phyloP scores from a whole-genome alignment of 2,329 filamentous ascomycete genomes.

The Fusarium veterinarium region DNA sequence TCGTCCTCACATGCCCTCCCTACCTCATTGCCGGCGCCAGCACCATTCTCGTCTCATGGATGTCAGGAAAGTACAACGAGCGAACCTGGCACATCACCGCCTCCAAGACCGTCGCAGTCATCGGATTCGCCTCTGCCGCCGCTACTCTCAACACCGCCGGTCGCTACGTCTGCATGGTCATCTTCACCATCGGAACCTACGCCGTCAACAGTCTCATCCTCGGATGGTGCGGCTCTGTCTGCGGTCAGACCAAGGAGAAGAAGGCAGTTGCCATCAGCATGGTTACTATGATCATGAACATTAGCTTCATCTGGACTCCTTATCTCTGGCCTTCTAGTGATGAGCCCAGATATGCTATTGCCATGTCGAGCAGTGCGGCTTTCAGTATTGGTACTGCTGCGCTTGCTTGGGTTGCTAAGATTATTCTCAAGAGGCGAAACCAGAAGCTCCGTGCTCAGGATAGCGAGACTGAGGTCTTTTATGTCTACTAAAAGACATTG shows the following conservation, averaged over 20 bases:
- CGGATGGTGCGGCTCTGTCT: constrained; percentile 56
- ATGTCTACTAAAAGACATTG: constrained; percentile 43
- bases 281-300: constrained; percentile 45
- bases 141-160: constrained; percentile 41
- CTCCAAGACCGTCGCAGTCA: constrained; percentile 55
- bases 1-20: constrained; percentile 54
- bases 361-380: constrained; percentile 39
- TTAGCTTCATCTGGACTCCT: constrained; percentile 45
- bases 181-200: constrained; percentile 54
- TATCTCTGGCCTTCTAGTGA: constrained; percentile 43
- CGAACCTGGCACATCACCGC: constrained; percentile 60
- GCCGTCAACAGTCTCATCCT: constrained; percentile 59
- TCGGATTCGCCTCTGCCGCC: constrained; percentile 39
- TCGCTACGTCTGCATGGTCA: constrained; percentile 50
- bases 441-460: constrained; percentile 47
- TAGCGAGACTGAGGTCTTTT: constrained; percentile 44
- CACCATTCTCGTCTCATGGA: constrained; percentile 46
- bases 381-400: constrained; percentile 52
- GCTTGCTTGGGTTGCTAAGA: constrained; percentile 53
- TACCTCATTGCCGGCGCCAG: constrained; percentile 54
- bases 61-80: constrained; percentile 59
- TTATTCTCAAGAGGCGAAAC: constrained; percentile 52
- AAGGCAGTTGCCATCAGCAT: constrained; percentile 58
- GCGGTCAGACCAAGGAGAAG: constrained; percentile 62
- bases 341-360: constrained; percentile 36